Conservation (phyloP, 805 yeast genomes). For the Myxozyma nipponensis region DNA sequence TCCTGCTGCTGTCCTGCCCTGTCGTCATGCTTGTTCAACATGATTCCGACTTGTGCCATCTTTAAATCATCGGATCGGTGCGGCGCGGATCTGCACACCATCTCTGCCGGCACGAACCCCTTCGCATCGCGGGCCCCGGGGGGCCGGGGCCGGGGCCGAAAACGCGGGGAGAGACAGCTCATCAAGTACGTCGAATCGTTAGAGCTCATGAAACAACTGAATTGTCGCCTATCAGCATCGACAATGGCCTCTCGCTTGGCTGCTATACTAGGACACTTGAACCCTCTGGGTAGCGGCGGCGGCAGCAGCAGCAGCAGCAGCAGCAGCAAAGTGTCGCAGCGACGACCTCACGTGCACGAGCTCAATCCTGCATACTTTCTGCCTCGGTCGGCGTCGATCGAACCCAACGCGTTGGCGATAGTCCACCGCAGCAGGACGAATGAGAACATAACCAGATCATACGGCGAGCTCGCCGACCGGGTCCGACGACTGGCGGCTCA, state of each 20-base stretch:
- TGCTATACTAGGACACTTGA: not conserved
- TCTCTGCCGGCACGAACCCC: too few relatives aligned
- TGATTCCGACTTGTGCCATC: too few relatives aligned
- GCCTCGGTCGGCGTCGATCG: conserved; percentile 37
- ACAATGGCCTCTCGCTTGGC: not conserved
- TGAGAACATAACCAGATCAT: conserved; percentile 23
- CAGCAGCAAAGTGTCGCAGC: not conserved
- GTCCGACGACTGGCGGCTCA: conserved; percentile 35
- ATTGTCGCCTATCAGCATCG: too few relatives aligned
- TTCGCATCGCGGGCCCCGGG: too few relatives aligned
- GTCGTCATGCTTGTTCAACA: too few relatives aligned
- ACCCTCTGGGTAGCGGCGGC: not conserved
- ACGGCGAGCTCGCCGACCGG: conserved; percentile 33
- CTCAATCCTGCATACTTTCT: conserved; percentile 38
- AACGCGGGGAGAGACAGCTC: too few relatives aligned
- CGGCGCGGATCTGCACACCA: too few relatives aligned
- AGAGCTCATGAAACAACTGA: too few relatives aligned
- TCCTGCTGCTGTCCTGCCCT: too few relatives aligned
- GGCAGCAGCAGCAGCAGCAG: not conserved
- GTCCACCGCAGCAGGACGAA: conserved; percentile 29
- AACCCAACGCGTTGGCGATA: conserved; percentile 37
- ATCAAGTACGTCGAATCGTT: too few relatives aligned
- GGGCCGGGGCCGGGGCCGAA: too few relatives aligned
- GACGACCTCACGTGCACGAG: conserved; percentile 32
- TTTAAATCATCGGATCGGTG: too few relatives aligned